Evolutionary conservation across 345 rosid genomes (phyloP).

Genomic region (Hevea brasiliensis): DNA sequence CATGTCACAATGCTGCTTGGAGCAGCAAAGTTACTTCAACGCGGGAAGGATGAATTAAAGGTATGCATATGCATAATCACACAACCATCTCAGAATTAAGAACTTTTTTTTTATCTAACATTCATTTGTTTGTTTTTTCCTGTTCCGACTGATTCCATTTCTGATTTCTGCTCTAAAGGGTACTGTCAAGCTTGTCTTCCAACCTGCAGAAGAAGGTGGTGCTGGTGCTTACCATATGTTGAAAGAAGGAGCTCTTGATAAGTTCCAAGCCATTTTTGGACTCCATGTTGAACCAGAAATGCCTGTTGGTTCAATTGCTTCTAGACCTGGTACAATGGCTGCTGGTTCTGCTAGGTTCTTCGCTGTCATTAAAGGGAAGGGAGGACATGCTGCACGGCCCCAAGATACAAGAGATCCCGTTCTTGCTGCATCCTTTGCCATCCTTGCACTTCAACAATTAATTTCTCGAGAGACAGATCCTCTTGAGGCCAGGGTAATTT

Average conservation of each 20-base stretch:
- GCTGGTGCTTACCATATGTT: constrained; percentile 60
- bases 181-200: constrained; percentile 59
- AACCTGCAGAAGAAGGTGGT: constrained; percentile 58
- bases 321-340: constrained; percentile 55
- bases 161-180: constrained; percentile 31
- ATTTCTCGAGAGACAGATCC: constrained; percentile 64
- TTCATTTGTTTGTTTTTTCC: not conserved
- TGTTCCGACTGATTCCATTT: not conserved
- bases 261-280: constrained; percentile 46
- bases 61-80: constrained; percentile 23
- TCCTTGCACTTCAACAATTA: constrained; percentile 53
- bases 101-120: not conserved
- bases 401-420: constrained; percentile 47
- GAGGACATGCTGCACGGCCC: constrained; percentile 53
- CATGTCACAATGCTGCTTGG: constrained; percentile 55
- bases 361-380: constrained; percentile 41
- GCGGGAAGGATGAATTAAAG: constrained; percentile 32
- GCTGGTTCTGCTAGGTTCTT: constrained; percentile 47
- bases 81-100: not conserved
- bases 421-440: constrained; percentile 44
- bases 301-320: constrained; percentile 44
- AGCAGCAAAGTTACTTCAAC: constrained; percentile 50
- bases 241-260: constrained; percentile 49
- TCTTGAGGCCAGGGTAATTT: constrained; percentile 41
- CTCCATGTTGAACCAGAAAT: constrained; percentile 41